Evolutionary conservation across 352 stramenopile genomes (phyloP), one percentile per base, ranked within the genome.

Genomic region (Phytopythium oedochilum): DNA sequence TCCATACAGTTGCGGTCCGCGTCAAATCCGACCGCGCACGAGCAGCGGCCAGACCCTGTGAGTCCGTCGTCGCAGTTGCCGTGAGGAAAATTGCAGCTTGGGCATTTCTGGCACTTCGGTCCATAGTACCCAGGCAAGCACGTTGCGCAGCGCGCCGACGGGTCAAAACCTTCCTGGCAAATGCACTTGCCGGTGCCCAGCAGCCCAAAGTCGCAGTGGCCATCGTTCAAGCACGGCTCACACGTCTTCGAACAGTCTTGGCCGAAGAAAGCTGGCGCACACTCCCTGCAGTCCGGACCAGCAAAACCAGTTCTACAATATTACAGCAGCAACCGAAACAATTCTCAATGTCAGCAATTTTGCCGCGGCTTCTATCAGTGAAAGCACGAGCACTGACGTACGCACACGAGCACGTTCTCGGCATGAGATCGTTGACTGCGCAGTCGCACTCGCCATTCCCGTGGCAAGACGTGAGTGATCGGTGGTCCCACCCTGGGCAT

Each of bases 11-110:
- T 77, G 14, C 71, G 64, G 7, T 70, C 51, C 14, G 73, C 64
- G 56, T 94, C 84, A 43, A 89, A 93, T 20, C 86, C 86, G 20
- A 92, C 84, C 5, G 82, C 83, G 22, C 86, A 96, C n/a, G 83
- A 89, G 58, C 86, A 96, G 10, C 82, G 72, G 15, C 86, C 86
- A 22, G 81, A 89, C 17, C 86, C 86, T 8, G 68, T 83, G 15
- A 92, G 58, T 14, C 86, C 81, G 55, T 94, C 86, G 39, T 94
- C 83, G 55, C 86, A 96, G 44, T 88, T 88, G 52, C 86, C 86
- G 54, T 92, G 75, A 7, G 82, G 83, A 43, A 91, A 90, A 49
- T 96, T 93, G 61, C 86, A 96, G 53, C 86, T 63, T 2, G 77
- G 71, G 51, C 86, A 96, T n/a, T 71, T 70, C 26, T 73, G 60